Evolutionary conservation across 108 stramenopile genomes (phyloP).

Genomic region (Aurantiochytrium sp.): DNA sequence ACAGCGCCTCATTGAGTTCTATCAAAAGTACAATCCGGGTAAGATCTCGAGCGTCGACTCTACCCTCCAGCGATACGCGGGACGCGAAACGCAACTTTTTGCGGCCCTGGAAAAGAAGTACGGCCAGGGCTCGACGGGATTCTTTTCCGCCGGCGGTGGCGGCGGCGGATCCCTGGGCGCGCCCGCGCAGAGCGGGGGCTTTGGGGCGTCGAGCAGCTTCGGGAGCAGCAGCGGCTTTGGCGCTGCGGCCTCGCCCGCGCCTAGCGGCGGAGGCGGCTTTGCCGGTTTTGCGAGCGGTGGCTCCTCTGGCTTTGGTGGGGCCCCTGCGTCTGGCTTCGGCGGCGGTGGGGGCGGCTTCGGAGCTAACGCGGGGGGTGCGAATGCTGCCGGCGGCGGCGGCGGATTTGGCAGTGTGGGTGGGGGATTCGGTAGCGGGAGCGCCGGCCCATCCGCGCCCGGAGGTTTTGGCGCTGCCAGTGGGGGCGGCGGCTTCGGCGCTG

Average conservation of each 20-base stretch:
- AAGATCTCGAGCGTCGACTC: neutral
- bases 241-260: no score
- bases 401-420: neutral
- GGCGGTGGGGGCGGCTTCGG: neutral
- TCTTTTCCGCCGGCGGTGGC: neutral
- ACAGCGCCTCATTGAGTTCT: neutral
- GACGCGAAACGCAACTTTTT: neutral
- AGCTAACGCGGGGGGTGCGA: neutral
- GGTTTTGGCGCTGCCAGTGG: neutral
- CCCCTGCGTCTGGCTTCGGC: neutral
- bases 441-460: neutral
- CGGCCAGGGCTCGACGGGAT: neutral
- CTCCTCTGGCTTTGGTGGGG: neutral
- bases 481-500: neutral
- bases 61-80: neutral
- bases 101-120: neutral
- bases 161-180: neutral
- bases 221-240: no score
- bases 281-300: neutral
- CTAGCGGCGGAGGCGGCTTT: no score
- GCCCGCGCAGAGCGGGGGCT: no score
- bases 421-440: neutral
- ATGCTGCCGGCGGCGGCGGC: neutral
- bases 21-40: neutral
- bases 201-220: no score